A percentile compares a stretch with the other conserved stretches of the same genome.
These are phyloP conservation scores for Botrytis porri DNA, from an alignment of 2,329 filamentous ascomycete genomes.

Conservation along the genomic window DNA sequence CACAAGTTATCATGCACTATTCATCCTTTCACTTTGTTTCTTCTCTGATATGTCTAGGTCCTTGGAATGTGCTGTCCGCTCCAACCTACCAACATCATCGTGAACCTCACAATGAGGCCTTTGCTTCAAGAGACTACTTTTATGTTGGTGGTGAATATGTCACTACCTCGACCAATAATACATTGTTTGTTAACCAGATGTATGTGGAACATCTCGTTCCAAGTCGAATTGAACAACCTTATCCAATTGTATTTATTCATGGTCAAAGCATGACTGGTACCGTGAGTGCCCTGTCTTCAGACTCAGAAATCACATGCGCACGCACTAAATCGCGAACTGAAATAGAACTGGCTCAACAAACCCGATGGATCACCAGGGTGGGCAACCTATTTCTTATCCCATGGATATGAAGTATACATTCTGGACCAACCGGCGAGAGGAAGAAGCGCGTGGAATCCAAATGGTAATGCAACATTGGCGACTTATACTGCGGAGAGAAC, in stretches of 20 bases:
- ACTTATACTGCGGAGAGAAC: constrained; percentile 27
- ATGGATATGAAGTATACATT: constrained; percentile 48
- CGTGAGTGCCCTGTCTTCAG: constrained; percentile 23
- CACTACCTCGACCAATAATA: constrained; percentile 18
- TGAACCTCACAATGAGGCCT: neutral
- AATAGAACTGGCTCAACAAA: constrained; percentile 46
- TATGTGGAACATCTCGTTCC: constrained; percentile 51
- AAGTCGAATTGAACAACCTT: constrained; percentile 19
- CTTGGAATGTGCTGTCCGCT: neutral
- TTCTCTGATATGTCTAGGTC: neutral
- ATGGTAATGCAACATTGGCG: constrained; percentile 19
- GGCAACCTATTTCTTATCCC: constrained; percentile 46
- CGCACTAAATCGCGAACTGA: neutral
- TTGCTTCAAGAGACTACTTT: constrained; percentile 26
- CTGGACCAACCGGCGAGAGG: constrained; percentile 31
- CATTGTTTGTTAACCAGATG: constrained; percentile 44
- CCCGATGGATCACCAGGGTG: constrained; percentile 48
- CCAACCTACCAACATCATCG: neutral
- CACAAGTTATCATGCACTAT: neutral
- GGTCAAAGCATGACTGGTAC: constrained; percentile 32
- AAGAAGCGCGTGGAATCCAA: constrained; percentile 22
- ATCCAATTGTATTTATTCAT: constrained; percentile 34
- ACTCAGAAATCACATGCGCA: neutral
- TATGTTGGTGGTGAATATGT: constrained; percentile 33
- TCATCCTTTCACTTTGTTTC: neutral